These are phyloP conservation scores for Talaromyces sp. DNA, from an alignment of 2,329 filamentous ascomycete species.

Conservation along the genomic window DNA sequence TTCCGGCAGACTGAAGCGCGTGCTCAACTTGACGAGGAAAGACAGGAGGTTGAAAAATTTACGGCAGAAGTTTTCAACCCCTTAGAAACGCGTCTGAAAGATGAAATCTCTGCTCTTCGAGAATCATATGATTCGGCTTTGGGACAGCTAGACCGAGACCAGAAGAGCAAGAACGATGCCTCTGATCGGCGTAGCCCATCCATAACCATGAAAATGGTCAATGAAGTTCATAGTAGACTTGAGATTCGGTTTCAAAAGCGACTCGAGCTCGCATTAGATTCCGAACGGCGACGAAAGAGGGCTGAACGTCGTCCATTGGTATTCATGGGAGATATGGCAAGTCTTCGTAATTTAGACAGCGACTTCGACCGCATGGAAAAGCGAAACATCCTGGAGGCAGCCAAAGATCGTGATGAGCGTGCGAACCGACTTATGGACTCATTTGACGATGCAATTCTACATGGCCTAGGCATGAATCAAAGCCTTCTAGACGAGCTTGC, in stretches of 20 bases:
- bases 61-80: slow-evolving; percentile 54
- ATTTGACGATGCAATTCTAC: slow-evolving; percentile 55
- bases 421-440: slow-evolving; percentile 54
- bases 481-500: slow-evolving; percentile 53
- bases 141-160: slow-evolving; percentile 44
- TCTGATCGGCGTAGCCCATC: slow-evolving; percentile 41
- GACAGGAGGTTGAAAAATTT: slow-evolving; percentile 55
- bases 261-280: slow-evolving; percentile 54
- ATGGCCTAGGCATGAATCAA: slow-evolving; percentile 56
- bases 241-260: slow-evolving; percentile 55
- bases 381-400: slow-evolving; percentile 52
- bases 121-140: slow-evolving; percentile 50
- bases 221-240: slow-evolving; percentile 51
- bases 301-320: slow-evolving; percentile 57
- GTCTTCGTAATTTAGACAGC: slow-evolving; percentile 53
- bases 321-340: slow-evolving; percentile 54
- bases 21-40: slow-evolving; percentile 56
- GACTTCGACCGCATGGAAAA: slow-evolving; percentile 57
- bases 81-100: slow-evolving; percentile 52
- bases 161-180: slow-evolving; percentile 35
- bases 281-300: slow-evolving; percentile 58
- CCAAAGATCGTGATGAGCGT: slow-evolving; percentile 52
- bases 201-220: slow-evolving; percentile 49
- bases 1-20: slow-evolving; percentile 57
- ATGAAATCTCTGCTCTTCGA: slow-evolving; percentile 54